Evolutionary conservation across 2,329 filamentous ascomycete genomes (phyloP), one percentile per base, ranked within the genome.

Genomic region (Zasmidium cellare): DNA sequence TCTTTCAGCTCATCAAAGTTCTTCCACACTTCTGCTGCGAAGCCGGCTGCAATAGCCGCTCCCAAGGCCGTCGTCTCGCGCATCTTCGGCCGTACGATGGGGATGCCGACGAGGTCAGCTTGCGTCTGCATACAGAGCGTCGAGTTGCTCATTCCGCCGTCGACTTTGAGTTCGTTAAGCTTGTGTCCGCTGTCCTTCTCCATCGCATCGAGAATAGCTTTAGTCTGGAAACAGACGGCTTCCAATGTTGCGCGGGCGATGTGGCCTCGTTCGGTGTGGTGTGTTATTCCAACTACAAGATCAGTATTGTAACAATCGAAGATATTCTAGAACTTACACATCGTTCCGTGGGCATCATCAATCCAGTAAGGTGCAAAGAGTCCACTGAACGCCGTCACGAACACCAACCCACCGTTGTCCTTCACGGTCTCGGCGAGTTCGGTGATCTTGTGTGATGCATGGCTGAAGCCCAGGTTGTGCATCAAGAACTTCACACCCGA

Each of bases 351-450:
- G 19, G 91, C 91, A 75, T 96, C 90, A 71, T 96, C 91, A 61
- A 96, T 93, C 92, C 92, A 96, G 75, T 96, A 96, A 0, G 92
- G 92, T 1, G 92, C 92, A 72, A 96, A 96, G 2, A 96, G 82
- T 54, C 92, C 92, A 73, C 88, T 92, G 72, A 96, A 96, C 1
- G 92, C 92, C 2, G 92, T 96, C 59, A 96, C 92, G 68, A 96
- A 81, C 18, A 92, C 85, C 55, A 92, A 88, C 7, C 92, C 92
- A 55, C 91, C 92, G 60, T 89, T 96, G 73, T 96, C 88, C 41
- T 82, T 74, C 6, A 89, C 87, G 1, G 81, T 84, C 46, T 80
- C 81, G 6, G 87, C 87, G 46, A 89, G 75, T 58, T 87, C 84
- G 65, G 81, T 84, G 71, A 89, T 84, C 71, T 87, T 84, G 63